Evolutionary conservation across 768 basidiomycete genomes (phyloP).

Genomic region (Ramaria sp.): DNA sequence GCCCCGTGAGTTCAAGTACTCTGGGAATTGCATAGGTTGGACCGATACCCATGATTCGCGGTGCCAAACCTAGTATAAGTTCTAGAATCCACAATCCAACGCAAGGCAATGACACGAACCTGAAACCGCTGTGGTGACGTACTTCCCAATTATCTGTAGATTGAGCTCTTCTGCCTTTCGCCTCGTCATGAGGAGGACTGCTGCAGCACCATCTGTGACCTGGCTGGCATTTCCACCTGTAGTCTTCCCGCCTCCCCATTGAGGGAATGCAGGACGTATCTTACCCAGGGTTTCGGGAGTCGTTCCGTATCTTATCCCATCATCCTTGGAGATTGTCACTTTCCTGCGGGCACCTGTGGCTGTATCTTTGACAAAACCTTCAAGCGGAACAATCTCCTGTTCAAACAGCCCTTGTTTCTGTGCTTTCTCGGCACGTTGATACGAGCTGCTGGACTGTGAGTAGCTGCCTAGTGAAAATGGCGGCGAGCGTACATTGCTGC

Average conservation of each 20-base stretch:
- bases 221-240: constrained; percentile 86
- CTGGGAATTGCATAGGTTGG: constrained; percentile 77
- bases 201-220: constrained; percentile 76
- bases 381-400: constrained; percentile 66
- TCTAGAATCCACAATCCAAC: background rate
- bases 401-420: constrained; percentile 55
- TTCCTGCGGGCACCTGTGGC: constrained; percentile 32
- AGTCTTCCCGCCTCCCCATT: constrained; percentile 64
- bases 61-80: constrained; percentile 43
- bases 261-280: constrained; percentile 69
- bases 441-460: constrained; percentile 31
- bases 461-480: background rate
- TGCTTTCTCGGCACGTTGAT: constrained; percentile 68
- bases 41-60: constrained; percentile 83
- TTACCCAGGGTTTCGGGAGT: constrained; percentile 54
- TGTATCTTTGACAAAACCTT: constrained; percentile 14
- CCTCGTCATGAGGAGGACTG: constrained; percentile 72
- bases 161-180: constrained; percentile 69
- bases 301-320: constrained; percentile 68
- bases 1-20: constrained; percentile 55
- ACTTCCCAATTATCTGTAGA: constrained; percentile 64
- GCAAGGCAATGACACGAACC: constrained; percentile 28
- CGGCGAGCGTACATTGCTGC: constrained; percentile 34
- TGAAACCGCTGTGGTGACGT: constrained; percentile 59
- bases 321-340: constrained; percentile 57